Evolutionary conservation across 2,329 filamentous ascomycete species (phyloP).

Genomic region (Paecilomyces formosus): DNA sequence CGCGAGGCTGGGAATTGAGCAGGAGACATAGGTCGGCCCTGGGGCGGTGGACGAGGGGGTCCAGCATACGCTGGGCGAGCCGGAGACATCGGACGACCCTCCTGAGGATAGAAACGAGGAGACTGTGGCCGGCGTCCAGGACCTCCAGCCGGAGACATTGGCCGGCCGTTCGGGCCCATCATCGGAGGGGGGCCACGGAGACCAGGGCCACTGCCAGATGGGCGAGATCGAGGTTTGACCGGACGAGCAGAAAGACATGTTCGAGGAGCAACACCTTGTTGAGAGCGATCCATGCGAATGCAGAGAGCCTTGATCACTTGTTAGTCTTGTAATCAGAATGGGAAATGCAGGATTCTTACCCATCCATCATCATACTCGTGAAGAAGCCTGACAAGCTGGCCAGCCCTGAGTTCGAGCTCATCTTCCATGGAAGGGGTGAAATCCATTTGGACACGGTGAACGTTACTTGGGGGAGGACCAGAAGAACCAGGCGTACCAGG

Average conservation of each 20-base stretch:
- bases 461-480: conserved; percentile 57
- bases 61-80: conserved; percentile 19
- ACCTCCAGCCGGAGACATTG: conserved; percentile 37
- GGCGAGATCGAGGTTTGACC: conserved; percentile 68
- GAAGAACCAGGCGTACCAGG: conserved; percentile 53
- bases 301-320: conserved; percentile 64
- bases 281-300: conserved; percentile 78
- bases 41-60: conserved; percentile 17
- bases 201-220: conserved; percentile 25
- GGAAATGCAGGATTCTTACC: conserved; percentile 51
- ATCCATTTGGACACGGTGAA: conserved; percentile 89
- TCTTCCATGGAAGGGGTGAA: conserved; percentile 91
- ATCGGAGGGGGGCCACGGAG: conserved; percentile 25
- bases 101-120: conserved; percentile 13
- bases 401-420: conserved; percentile 73
- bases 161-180: conserved; percentile 28
- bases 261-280: conserved; percentile 87
- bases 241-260: conserved; percentile 89
- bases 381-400: conserved; percentile 78
- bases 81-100: conserved; percentile 24
- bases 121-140: conserved; percentile 10
- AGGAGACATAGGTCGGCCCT: conserved; percentile 22
- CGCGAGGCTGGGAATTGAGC: conserved; percentile 27
- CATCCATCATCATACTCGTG: conserved; percentile 98
- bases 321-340: conserved; percentile 21